Evolutionary conservation across 1,139 yeast species (phyloP).

Genomic region (Candida neerlandica): DNA sequence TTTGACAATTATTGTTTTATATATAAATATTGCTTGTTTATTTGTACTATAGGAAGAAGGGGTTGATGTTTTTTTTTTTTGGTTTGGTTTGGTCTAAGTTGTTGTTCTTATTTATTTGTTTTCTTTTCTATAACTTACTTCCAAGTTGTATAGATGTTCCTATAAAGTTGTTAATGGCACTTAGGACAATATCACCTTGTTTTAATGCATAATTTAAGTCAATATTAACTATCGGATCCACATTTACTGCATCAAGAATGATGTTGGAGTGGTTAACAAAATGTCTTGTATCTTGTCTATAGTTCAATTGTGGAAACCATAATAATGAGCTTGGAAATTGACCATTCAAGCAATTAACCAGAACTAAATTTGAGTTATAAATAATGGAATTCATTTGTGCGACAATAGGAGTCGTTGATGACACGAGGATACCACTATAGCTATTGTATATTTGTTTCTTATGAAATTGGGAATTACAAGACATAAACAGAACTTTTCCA

Average conservation of each 20-base stretch:
- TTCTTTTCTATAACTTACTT: slow-evolving; percentile 6
- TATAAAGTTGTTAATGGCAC: slow-evolving; percentile 13
- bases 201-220: slow-evolving; percentile 21
- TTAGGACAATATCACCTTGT: slow-evolving; percentile 17
- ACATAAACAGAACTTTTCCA: slow-evolving; percentile 14
- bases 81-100: background rate
- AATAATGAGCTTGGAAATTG: slow-evolving; percentile 16
- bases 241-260: background rate
- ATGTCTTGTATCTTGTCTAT: background rate
- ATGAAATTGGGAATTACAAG: slow-evolving; percentile 3
- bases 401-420: background rate
- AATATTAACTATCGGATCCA: slow-evolving; percentile 9
- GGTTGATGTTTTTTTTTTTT: background rate
- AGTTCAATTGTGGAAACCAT: slow-evolving; percentile 25
- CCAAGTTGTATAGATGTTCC: slow-evolving; percentile 8
- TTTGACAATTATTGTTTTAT: background rate
- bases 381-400: slow-evolving; percentile 2
- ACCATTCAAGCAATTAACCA: slow-evolving; percentile 4
- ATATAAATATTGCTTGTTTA: background rate
- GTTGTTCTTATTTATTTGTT: too few relatives aligned
- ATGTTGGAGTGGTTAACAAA: background rate
- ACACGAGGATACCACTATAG: background rate
- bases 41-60: background rate
- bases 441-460: background rate
- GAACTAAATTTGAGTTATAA: slow-evolving; percentile 3